phyloP scores from a whole-genome alignment of 768 basidiomycete genomes.

The Boletus subparvulus region DNA sequence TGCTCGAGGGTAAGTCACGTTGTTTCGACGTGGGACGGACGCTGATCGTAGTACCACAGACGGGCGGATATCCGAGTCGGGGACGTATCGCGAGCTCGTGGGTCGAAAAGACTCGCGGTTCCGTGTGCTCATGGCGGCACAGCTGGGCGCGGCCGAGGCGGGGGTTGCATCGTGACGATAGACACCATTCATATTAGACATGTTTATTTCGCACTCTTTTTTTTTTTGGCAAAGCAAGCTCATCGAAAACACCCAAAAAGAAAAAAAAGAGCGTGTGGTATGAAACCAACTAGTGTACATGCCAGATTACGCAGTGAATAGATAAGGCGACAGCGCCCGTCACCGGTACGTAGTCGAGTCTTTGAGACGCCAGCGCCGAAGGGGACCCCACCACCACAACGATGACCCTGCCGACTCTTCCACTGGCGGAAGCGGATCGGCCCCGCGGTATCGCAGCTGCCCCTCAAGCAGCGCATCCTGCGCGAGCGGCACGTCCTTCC shows the following conservation, averaged over 20 bases:
- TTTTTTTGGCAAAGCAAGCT: slow-evolving; percentile 7
- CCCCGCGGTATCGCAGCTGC: slow-evolving; percentile 10
- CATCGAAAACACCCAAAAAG: too few species aligned
- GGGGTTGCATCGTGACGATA: slow-evolving; percentile 10
- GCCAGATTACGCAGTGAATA: slow-evolving; percentile 3
- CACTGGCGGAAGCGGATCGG: not conserved
- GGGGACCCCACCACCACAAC: slow-evolving; percentile 81
- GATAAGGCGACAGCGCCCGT: not conserved
- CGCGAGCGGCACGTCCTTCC: slow-evolving; percentile 7
- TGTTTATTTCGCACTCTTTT: not conserved
- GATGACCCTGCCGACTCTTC: slow-evolving; percentile 35
- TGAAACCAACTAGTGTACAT: slow-evolving; percentile 3
- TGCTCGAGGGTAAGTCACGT: slow-evolving; percentile 67
- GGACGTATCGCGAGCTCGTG: slow-evolving; percentile 79
- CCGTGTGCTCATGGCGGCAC: slow-evolving; percentile 86
- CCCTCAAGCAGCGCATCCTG: not conserved
- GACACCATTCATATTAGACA: slow-evolving; percentile 5
- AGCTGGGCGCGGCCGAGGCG: slow-evolving; percentile 54
- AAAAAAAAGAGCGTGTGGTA: not conserved
- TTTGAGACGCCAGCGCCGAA: slow-evolving; percentile 70
- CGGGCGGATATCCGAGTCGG: slow-evolving; percentile 79
- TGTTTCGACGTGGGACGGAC: not conserved
- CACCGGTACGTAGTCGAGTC: slow-evolving; percentile 69
- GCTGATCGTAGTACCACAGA: slow-evolving; percentile 36
- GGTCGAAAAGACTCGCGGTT: slow-evolving; percentile 73